These are phyloP conservation scores for Laetiporus sulphureus DNA, from an alignment of 1,284 basidiomycete genomes.

Conservation along the genomic window DNA sequence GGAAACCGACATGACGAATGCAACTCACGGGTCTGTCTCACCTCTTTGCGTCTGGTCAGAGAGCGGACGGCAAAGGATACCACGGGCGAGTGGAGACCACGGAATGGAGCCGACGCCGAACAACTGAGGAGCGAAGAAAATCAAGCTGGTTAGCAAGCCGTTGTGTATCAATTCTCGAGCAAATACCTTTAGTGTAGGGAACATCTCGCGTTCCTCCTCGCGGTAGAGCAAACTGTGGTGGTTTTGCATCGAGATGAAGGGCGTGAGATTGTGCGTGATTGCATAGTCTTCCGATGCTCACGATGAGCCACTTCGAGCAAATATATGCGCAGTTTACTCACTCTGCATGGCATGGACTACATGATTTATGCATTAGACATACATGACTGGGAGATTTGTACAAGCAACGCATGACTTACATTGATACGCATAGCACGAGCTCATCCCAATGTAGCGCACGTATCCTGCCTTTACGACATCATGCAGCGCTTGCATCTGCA, in stretches of 20 bases:
- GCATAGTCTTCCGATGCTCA: conserved; percentile 21
- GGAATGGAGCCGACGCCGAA: conserved; percentile 35
- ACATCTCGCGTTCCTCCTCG: conserved; percentile 48
- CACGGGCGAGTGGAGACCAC: conserved; percentile 36
- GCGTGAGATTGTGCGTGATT: conserved; percentile 35
- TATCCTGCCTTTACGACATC: conserved; percentile 60
- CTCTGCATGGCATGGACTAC: conserved; percentile 47
- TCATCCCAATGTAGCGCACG: conserved; percentile 66
- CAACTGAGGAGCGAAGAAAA: conserved; percentile 8
- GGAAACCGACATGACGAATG: background rate
- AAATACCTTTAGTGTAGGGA: conserved; percentile 32
- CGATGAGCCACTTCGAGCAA: background rate
- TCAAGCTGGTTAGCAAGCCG: background rate
- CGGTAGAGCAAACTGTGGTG: conserved; percentile 37
- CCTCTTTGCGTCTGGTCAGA: conserved; percentile 20
- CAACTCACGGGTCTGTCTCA: conserved; percentile 18
- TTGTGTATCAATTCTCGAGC: background rate
- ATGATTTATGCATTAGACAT: too few relatives aligned
- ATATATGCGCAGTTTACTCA: conserved; percentile 3
- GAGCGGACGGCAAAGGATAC: conserved; percentile 29
- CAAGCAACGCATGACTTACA: conserved; percentile 13
- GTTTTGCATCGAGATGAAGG: conserved; percentile 51
- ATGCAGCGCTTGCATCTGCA: conserved; percentile 54
- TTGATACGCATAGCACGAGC: conserved; percentile 29
- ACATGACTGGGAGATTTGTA: background rate